Base-by-base conservation (phyloP, 345 rosid genomes). In the Kandelia obovata region DNA sequence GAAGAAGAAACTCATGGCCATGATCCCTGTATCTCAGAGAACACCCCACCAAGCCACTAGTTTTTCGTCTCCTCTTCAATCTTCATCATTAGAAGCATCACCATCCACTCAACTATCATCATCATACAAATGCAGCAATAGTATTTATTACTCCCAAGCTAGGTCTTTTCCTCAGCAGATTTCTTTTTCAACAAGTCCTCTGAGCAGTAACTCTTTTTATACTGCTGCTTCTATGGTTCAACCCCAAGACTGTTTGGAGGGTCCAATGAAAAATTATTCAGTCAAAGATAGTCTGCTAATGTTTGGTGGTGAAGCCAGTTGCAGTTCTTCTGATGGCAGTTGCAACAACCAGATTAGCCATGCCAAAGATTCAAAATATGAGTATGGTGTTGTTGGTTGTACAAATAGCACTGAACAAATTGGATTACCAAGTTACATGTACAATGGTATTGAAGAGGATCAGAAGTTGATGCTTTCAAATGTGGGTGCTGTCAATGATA, bases 301-400 rank as follows among this genome's bases (percentile, higher is more conserved):
- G 74, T 65, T 78, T 73, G 81, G 84, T 67, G 79, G 75, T 58
- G 81, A 80, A 58, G 74, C 82, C 23, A 86, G 88, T 64, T 79
- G 84, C 79, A 85, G 91, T 69, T 80, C 88, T 69, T 84, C 91
- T 60, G 92, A 85, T 77, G 93, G 86, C 32, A 79, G 87, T 71
- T 79, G 75, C 78, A 76, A 62, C 78, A 81, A 80, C 76, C 80
- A 75, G 70, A 73, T 56, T 64, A 63, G 58, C 66, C 75, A 72
- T 51, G 64, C 67, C 71, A 82, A 78, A 66, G 89, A 75, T 35
- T 47, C 66, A 6, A 76, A 61, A 27, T 66, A 58, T 60, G 69
- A 73, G 13, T 30, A 64, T 20, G 75, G 61, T 71, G 74, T 43
- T 19, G 67, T 55, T 27, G 59, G 58, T 23, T 26, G 59, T 56